Evolutionary conservation across 2,329 filamentous ascomycete genomes (phyloP).

Genomic region (Penicillium freii): DNA sequence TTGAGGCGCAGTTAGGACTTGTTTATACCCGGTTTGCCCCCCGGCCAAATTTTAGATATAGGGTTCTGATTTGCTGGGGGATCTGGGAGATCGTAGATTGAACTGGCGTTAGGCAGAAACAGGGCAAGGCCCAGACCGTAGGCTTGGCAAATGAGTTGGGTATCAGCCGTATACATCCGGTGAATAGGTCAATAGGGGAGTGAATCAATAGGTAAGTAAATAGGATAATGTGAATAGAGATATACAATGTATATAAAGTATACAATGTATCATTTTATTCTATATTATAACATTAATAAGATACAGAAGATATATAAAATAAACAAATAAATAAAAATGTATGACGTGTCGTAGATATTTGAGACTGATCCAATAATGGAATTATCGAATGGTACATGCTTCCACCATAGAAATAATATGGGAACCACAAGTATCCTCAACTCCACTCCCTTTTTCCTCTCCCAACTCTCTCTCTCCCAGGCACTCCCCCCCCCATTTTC

Average conservation of each 20-base stretch:
- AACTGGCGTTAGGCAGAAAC: constrained; percentile 1
- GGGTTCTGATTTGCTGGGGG: neutral
- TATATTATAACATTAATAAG: too few relatives aligned
- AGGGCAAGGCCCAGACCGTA: neutral
- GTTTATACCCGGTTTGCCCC: neutral
- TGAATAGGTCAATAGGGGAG: neutral
- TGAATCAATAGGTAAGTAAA: neutral
- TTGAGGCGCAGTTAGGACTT: neutral
- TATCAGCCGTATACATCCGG: neutral
- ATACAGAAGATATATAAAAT: neutral
- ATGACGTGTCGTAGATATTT: constrained; percentile 10
- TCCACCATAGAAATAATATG: constrained; percentile 1
- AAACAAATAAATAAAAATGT: neutral
- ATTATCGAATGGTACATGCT: neutral
- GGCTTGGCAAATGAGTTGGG: constrained; percentile 1
- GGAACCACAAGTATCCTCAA: constrained; percentile 4
- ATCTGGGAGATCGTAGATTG: neutral
- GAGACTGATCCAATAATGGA: constrained; percentile 7
- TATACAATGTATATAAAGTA: neutral
- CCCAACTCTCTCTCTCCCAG: neutral
- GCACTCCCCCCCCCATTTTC: neutral
- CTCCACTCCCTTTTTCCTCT: constrained; percentile 1
- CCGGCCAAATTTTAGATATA: neutral
- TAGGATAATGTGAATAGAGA: neutral
- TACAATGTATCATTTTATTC: too few relatives aligned